A percentile compares a stretch with the other conserved stretches of the same genome.
Conservation (phyloP, 495 filamentous ascomycete species). For the Daldinia concentrica region DNA sequence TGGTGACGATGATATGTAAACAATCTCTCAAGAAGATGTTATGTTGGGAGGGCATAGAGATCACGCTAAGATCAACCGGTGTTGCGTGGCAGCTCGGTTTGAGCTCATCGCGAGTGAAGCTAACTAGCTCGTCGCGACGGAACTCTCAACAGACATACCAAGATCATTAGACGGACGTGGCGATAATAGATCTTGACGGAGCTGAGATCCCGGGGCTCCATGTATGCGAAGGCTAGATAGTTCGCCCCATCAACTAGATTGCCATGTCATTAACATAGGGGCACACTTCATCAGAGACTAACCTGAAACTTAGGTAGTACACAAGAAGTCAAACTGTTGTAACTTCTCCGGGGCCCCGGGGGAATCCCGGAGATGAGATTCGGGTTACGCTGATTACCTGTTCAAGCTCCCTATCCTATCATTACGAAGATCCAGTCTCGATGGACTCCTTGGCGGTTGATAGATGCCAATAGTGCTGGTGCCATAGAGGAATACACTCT, state of each 20-base stretch:
- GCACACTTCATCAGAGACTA: not conserved
- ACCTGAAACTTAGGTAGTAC: not conserved
- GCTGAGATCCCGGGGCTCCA: conserved; percentile 5
- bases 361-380: conserved; percentile 2
- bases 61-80: conserved; percentile 11
- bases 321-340: conserved; percentile 5
- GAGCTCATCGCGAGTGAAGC: conserved; percentile 17
- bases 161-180: conserved; percentile 20
- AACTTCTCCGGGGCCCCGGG: conserved; percentile 12
- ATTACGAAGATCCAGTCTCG: not conserved
- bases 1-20: conserved; percentile 6
- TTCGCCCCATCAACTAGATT: not conserved
- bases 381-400: conserved; percentile 3
- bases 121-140: conserved; percentile 8
- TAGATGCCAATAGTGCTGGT: conserved; percentile 5
- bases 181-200: conserved; percentile 9
- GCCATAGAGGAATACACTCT: not conserved
- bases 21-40: not conserved
- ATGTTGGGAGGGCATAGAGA: not conserved
- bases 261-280: not conserved
- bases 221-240: conserved; percentile 2
- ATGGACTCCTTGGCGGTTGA: conserved; percentile 4
- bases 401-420: conserved; percentile 14
- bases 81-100: conserved; percentile 23
- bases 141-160: conserved; percentile 10